Evolutionary conservation across 257 asterid species (phyloP).

Genomic region (Nicotiana tomentosiformis): DNA sequence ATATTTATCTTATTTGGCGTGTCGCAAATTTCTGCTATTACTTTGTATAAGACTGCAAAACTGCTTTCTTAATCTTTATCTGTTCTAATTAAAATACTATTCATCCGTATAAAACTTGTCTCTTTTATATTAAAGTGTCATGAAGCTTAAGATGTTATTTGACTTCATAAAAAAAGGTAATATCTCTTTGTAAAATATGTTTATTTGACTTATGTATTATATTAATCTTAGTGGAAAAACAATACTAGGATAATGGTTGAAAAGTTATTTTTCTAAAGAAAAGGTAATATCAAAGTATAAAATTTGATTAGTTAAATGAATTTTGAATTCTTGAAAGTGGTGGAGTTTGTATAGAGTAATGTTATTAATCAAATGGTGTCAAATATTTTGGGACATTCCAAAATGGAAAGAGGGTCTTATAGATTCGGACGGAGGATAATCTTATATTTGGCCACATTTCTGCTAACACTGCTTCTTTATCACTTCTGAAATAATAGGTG

Average conservation of each 20-base stretch:
- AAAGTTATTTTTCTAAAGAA: no score
- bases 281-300: not conserved
- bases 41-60: not conserved
- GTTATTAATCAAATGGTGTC: not conserved
- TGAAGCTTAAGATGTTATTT: not conserved
- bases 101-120: not conserved
- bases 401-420: not conserved
- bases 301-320: no score
- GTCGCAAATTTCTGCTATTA: not conserved
- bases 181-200: no score
- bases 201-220: not conserved
- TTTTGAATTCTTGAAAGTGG: not conserved
- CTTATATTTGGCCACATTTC: not conserved
- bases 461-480: not conserved
- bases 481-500: no score
- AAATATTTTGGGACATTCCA: not conserved
- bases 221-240: not conserved
- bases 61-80: not conserved
- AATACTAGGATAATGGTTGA: not conserved
- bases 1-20: not conserved
- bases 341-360: not conserved
- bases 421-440: not conserved
- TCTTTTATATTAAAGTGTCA: no score
- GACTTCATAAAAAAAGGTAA: not conserved
- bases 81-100: not conserved